Conservation (phyloP, 1,284 basidiomycete genomes). For the Earliella scabrosa region DNA sequence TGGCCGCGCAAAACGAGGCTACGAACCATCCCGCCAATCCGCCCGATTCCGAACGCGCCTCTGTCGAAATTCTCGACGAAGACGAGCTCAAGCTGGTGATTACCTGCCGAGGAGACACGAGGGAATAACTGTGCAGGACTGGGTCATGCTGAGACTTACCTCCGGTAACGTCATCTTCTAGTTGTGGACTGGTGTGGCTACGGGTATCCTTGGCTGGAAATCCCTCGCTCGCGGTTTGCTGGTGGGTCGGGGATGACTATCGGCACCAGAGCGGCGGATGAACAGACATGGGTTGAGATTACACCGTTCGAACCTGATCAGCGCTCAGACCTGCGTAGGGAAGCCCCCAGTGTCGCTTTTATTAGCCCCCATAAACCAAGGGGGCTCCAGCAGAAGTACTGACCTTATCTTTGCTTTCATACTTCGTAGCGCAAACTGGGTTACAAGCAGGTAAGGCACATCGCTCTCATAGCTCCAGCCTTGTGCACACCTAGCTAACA, state of each 20-base stretch:
- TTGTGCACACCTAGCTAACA: no score
- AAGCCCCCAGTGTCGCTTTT: conserved; percentile 79
- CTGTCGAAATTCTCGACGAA: conserved; percentile 41
- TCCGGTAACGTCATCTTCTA: conserved; percentile 76
- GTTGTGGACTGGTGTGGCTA: conserved; percentile 78
- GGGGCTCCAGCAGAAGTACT: conserved; percentile 50
- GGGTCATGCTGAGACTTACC: conserved; percentile 40
- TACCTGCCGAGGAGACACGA: conserved; percentile 15
- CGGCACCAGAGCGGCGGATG: conserved; percentile 26
- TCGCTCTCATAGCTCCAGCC: no score
- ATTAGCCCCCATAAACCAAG: conserved; percentile 40
- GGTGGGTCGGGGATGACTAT: conserved; percentile 32
- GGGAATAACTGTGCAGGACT: conserved; percentile 37
- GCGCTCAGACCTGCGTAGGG: conserved; percentile 95
- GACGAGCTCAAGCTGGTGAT: conserved; percentile 72
- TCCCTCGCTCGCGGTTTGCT: conserved; percentile 26
- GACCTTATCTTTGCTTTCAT: conserved; percentile 41
- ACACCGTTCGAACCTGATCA: conserved; percentile 96
- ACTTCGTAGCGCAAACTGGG: conserved; percentile 68
- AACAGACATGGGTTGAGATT: conserved; percentile 76
- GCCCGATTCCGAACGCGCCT: conserved; percentile 30
- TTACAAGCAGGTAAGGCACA: conserved; percentile 79
- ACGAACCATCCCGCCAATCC: conserved; percentile 18
- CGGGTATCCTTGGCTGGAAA: conserved; percentile 73
- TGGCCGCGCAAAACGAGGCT: conserved; percentile 25